phyloP scores from a whole-genome alignment of 768 basidiomycete genomes.

The Boletus fagicola region DNA sequence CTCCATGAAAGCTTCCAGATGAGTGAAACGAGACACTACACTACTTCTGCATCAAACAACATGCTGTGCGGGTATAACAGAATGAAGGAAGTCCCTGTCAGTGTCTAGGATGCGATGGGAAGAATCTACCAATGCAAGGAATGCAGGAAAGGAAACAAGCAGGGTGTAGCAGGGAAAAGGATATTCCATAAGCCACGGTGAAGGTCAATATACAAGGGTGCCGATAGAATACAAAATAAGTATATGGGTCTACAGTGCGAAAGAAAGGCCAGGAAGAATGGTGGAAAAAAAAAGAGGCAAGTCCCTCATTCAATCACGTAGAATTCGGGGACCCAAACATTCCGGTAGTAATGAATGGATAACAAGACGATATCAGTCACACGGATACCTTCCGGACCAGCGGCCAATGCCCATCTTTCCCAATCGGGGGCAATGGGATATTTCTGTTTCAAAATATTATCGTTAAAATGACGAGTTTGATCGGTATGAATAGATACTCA shows the following conservation, averaged over 20 bases:
- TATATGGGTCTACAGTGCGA: neutral
- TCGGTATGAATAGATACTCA: slow-evolving; percentile 1
- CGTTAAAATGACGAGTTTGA: neutral
- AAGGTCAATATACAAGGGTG: neutral
- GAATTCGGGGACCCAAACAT: slow-evolving; percentile 30
- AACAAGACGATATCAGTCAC: slow-evolving; percentile 19
- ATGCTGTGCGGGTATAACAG: neutral
- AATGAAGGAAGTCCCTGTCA: neutral
- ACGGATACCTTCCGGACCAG: slow-evolving; percentile 16
- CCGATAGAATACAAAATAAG: slow-evolving; percentile 11
- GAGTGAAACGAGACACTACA: neutral
- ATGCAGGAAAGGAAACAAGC: neutral
- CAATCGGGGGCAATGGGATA: slow-evolving; percentile 8
- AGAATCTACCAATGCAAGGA: neutral
- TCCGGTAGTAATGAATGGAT: slow-evolving; percentile 28
- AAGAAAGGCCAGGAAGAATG: neutral
- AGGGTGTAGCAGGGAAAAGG: neutral
- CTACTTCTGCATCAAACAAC: neutral
- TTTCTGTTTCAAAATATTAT: slow-evolving; percentile 1
- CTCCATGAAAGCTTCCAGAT: neutral
- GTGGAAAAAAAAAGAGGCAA: neutral
- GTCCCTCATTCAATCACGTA: slow-evolving; percentile 26
- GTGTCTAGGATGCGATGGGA: neutral
- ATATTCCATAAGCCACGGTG: neutral
- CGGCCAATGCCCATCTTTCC: slow-evolving; percentile 22